Conservation (phyloP, 345 rosid species). For the Rubroshorea leprosula region DNA sequence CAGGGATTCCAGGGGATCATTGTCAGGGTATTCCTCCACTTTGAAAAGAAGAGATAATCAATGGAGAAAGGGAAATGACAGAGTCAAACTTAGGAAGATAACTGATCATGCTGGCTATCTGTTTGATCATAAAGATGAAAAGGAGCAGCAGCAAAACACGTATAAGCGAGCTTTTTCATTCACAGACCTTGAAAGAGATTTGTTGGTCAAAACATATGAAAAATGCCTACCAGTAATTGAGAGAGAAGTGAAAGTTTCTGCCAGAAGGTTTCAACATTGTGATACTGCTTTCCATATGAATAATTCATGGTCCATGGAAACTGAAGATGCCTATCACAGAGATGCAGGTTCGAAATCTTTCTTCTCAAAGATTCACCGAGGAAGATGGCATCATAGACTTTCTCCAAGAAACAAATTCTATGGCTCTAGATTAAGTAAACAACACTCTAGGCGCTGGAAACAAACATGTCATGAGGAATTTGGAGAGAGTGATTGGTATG, state of each 20-base stretch:
- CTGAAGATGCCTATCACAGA: slow-evolving; percentile 24
- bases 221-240: slow-evolving; percentile 18
- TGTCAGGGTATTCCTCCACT: slow-evolving; percentile 22
- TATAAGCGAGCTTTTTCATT: slow-evolving; percentile 20
- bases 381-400: slow-evolving; percentile 23
- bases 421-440: slow-evolving; percentile 18
- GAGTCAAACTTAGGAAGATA: slow-evolving; percentile 22
- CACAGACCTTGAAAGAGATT: slow-evolving; percentile 24
- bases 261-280: slow-evolving; percentile 28
- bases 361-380: slow-evolving; percentile 17
- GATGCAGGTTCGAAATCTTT: slow-evolving; percentile 18
- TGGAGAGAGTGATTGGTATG: slow-evolving; percentile 20
- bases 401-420: slow-evolving; percentile 19
- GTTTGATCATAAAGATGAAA: slow-evolving; percentile 20
- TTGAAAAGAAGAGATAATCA: slow-evolving; percentile 19
- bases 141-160: slow-evolving; percentile 23
- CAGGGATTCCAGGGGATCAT: slow-evolving; percentile 21
- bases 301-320: slow-evolving; percentile 24
- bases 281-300: slow-evolving; percentile 30
- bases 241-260: slow-evolving; percentile 28
- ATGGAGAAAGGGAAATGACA: slow-evolving; percentile 22
- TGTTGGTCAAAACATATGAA: slow-evolving; percentile 23
- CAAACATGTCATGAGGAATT: slow-evolving; percentile 23
- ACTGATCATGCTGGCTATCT: slow-evolving; percentile 21
- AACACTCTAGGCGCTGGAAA: slow-evolving; percentile 17